phyloP scores from a whole-genome alignment of 169 alveolate genomes.

The Plasmodium cynomolgi region DNA sequence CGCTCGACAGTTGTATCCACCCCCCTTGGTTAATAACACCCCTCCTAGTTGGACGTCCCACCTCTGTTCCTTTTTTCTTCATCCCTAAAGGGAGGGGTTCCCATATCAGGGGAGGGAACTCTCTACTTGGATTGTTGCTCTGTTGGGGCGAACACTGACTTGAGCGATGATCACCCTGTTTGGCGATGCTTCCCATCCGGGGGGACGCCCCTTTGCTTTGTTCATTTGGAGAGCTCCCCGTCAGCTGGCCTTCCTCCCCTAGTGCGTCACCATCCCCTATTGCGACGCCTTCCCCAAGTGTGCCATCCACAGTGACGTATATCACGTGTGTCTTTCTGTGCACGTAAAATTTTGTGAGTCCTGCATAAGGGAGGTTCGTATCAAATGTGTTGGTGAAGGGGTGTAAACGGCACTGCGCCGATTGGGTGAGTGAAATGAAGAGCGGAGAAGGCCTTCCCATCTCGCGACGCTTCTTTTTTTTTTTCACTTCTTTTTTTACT shows the following conservation, averaged over 20 bases:
- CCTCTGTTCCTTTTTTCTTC: background rate
- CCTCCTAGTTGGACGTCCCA: background rate
- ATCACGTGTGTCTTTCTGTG: background rate
- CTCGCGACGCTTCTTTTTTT: background rate
- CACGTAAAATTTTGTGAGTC: background rate
- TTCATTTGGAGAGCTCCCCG: background rate
- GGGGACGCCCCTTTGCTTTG: background rate
- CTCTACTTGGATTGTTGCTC: background rate
- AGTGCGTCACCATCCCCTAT: background rate
- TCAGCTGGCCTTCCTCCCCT: background rate
- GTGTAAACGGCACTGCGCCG: background rate
- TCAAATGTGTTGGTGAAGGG: background rate
- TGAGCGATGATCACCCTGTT: background rate
- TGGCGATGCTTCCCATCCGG: background rate
- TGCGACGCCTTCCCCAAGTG: background rate
- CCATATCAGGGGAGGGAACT: background rate
- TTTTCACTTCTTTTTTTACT: background rate
- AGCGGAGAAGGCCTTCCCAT: background rate
- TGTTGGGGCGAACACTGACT: background rate
- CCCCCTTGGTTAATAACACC: background rate
- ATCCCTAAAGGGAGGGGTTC: background rate
- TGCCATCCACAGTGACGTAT: background rate
- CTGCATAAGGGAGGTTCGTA: background rate
- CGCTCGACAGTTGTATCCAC: background rate
- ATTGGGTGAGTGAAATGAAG: background rate